A percentile compares a stretch with the other conserved stretches of the same genome.
These are phyloP conservation scores for Petunia hybrid DNA, from an alignment of 305 asterid genomes.

Conservation along the genomic window DNA sequence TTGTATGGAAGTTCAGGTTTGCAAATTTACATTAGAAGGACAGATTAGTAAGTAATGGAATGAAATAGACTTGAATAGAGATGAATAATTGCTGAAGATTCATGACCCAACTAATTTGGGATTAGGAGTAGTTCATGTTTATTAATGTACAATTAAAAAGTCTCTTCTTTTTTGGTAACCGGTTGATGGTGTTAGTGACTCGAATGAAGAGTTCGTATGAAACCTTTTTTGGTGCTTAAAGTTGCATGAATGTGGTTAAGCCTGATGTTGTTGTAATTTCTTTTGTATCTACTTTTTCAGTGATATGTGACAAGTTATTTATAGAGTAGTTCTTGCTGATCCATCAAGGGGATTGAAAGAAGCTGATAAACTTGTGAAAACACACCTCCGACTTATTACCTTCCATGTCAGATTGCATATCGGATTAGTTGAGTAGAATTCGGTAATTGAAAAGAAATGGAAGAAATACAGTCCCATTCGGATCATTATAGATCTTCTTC, in stretches of 20 bases:
- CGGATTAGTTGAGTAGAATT: constrained; percentile 13
- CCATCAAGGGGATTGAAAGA: not conserved
- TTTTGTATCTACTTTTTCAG: not conserved
- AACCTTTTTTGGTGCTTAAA: not conserved
- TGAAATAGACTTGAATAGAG: not conserved
- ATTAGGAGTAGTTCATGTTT: not conserved
- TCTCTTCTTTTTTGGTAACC: not conserved
- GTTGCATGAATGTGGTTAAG: constrained; percentile 19
- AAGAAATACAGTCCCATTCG: constrained; percentile 94
- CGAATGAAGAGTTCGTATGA: not conserved
- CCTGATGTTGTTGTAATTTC: not conserved
- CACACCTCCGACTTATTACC: not conserved
- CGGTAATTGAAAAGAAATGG: constrained; percentile 57
- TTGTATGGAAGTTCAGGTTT: not conserved
- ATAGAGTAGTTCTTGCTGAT: not conserved
- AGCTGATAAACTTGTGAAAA: not conserved
- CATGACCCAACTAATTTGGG: not conserved
- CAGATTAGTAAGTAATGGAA: not conserved
- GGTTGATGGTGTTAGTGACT: not conserved
- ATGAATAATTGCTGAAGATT: not conserved
- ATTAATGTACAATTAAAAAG: not conserved
- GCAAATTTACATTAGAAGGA: not conserved
- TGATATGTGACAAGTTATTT: constrained; percentile 23
- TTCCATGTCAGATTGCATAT: not conserved
- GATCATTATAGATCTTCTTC: constrained; percentile 97